These are phyloP conservation scores for Aristolochia fimbriata DNA, from an alignment of 164 flowering plant species.

Conservation along the genomic window DNA sequence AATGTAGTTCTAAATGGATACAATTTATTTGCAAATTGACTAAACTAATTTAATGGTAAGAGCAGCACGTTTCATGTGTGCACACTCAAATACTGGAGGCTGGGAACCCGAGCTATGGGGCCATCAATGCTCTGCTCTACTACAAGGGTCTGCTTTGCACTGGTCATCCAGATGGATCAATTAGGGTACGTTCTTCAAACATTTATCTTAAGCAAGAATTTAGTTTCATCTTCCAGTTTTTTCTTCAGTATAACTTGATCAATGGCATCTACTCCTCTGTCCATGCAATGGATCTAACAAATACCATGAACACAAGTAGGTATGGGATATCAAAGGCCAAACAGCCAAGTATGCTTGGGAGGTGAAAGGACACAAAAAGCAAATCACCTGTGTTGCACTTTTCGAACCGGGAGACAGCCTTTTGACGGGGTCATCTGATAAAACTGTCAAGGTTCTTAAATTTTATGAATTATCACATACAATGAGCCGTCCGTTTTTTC, in stretches of 20 bases:
- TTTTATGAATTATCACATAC: background rate
- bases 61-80: conserved; percentile 73
- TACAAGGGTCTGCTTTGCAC: conserved; percentile 68
- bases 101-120: conserved; percentile 34
- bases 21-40: no score
- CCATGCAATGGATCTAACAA: no score
- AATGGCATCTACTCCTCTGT: no score
- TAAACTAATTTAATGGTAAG: conserved; percentile 11
- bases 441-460: conserved; percentile 49
- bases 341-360: conserved; percentile 46
- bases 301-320: conserved; percentile 20
- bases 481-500: background rate
- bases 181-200: conserved; percentile 38
- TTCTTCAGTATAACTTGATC: no score
- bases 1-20: no score
- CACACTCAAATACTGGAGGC: conserved; percentile 70
- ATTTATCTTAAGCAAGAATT: no score
- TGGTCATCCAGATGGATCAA: conserved; percentile 73
- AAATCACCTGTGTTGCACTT: conserved; percentile 63
- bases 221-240: no score
- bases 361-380: conserved; percentile 54
- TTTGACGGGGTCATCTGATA: conserved; percentile 68
- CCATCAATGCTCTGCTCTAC: conserved; percentile 62
- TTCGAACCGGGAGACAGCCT: conserved; percentile 55
- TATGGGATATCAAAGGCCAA: conserved; percentile 60